Percentiles rank a stretch among this genome's conserved stretches.
Evolutionary conservation across 2,329 filamentous ascomycete genomes (phyloP).

Genomic region (Colletotrichum destructivum): DNA sequence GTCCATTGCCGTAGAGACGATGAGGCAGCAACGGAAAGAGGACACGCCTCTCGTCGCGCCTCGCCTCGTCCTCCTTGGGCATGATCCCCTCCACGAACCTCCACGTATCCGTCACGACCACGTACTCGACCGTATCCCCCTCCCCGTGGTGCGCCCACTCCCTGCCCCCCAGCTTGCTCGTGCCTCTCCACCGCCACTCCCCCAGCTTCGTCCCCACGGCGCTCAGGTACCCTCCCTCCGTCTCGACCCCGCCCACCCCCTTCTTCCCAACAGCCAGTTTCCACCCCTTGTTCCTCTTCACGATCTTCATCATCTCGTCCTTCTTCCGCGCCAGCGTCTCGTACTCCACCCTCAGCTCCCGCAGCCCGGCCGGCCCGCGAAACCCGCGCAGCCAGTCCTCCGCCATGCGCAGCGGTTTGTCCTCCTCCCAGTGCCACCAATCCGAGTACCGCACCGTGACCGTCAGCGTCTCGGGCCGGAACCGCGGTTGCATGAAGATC

Average conservation of each 20-base stretch:
- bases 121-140: constrained; percentile 31
- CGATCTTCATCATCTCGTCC: constrained; percentile 61
- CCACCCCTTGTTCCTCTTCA: constrained; percentile 45
- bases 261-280: constrained; percentile 11
- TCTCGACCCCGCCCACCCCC: background rate
- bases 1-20: background rate
- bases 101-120: constrained; percentile 35
- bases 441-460: constrained; percentile 66
- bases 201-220: constrained; percentile 20
- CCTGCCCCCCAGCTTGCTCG: constrained; percentile 16
- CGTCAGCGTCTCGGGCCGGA: constrained; percentile 55
- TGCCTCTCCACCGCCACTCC: constrained; percentile 31
- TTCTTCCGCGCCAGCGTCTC: constrained; percentile 64
- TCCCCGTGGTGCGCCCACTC: constrained; percentile 32
- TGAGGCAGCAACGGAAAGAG: background rate
- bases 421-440: constrained; percentile 62
- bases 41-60: background rate
- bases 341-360: constrained; percentile 60
- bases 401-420: constrained; percentile 54
- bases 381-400: constrained; percentile 53
- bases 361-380: constrained; percentile 50
- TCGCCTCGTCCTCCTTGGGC: constrained; percentile 23
- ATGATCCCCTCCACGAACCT: constrained; percentile 11
- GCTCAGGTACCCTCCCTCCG: constrained; percentile 22
- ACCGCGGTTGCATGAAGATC: constrained; percentile 48